Conservation (phyloP, 768 basidiomycete genomes). For the Sarcomyxa edulis region DNA sequence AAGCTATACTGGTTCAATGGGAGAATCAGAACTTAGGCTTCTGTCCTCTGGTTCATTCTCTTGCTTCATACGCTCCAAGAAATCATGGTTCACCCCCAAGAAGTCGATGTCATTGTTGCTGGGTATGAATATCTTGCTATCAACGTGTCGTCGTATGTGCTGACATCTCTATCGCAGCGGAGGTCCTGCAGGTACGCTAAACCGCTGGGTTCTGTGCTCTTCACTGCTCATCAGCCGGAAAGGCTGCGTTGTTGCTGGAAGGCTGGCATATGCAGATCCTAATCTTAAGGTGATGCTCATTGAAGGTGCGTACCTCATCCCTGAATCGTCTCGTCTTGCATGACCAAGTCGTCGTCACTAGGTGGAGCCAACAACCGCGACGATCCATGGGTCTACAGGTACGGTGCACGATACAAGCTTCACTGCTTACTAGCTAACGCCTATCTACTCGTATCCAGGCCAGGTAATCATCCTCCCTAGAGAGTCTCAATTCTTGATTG, state of each 20-base stretch:
- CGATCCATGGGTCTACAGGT: constrained; percentile 72
- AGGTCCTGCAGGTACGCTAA: constrained; percentile 53
- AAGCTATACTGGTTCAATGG: no score
- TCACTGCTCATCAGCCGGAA: constrained; percentile 2
- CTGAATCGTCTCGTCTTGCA: not conserved
- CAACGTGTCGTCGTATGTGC: not conserved
- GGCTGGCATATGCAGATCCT: constrained; percentile 67
- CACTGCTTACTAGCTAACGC: not conserved
- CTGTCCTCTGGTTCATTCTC: no score
- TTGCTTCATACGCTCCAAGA: no score
- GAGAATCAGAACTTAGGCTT: not conserved
- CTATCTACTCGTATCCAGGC: no score
- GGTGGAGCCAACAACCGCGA: constrained; percentile 68
- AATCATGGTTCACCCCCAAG: constrained; percentile 52
- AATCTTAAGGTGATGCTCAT: constrained; percentile 73
- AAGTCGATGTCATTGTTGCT: constrained; percentile 68
- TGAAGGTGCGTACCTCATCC: constrained; percentile 40
- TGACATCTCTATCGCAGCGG: constrained; percentile 21
- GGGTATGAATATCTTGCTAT: constrained; percentile 27
- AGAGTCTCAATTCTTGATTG: no score
- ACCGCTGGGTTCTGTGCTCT: no score
- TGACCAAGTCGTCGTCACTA: constrained; percentile 12
- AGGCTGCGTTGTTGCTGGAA: constrained; percentile 65
- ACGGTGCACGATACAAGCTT: not conserved
- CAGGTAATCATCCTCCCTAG: no score